Base-by-base conservation (phyloP, 2,329 filamentous ascomycete genomes). In the Pseudogymnoascus sp. region DNA sequence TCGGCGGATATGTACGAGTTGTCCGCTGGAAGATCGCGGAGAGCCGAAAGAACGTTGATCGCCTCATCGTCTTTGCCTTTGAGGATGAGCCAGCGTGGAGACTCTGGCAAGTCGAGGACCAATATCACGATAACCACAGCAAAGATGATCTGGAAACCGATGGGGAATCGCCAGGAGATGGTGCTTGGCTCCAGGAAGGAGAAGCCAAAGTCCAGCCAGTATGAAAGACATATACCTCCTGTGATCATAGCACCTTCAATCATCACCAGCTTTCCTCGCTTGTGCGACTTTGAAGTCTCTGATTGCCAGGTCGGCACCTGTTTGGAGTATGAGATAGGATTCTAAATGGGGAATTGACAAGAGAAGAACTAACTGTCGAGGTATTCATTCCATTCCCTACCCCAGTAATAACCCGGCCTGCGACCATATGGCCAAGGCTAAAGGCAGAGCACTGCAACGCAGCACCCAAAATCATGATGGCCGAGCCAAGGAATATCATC, bases 181-280 rank as follows among this genome's bases (percentile, higher is more conserved):
- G 77, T 78, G 55, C 76, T 76, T 1, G 75, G 79, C 3, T 70
- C 66, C 10, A 79, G 76, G 66, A 81, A 84, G 2, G 78, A 81
- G 65, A 84, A 76, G 19, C 81, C 83, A 43, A 83, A 80, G 65
- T 85, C 82, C 55, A 86, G 76, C 83, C 83, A 86, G 71, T 84
- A 83, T 3, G 78, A 80, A 21, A 84, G 75, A 69, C 80, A 81
- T 70, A 84, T 81, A 37, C 83, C 83, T 23, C 78, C 76, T 0
- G 81, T 83, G 65, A 85, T 83, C 61, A 84, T 68, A 4, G 81
- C 81, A 16, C 82, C 82, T 69, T 85, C 82, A 55, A 85, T 78
- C 80, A 84, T 83, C 70, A 86, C 81, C 26, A 84, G 74, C 66
- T 82, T 83, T n/a, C 82, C 83, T 59, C 83, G 77, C 67, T 83